Percentiles rank a stretch among this genome's conserved stretches.
Conservation (phyloP, 2,329 filamentous ascomycete genomes). For the Penicillium sp. region DNA sequence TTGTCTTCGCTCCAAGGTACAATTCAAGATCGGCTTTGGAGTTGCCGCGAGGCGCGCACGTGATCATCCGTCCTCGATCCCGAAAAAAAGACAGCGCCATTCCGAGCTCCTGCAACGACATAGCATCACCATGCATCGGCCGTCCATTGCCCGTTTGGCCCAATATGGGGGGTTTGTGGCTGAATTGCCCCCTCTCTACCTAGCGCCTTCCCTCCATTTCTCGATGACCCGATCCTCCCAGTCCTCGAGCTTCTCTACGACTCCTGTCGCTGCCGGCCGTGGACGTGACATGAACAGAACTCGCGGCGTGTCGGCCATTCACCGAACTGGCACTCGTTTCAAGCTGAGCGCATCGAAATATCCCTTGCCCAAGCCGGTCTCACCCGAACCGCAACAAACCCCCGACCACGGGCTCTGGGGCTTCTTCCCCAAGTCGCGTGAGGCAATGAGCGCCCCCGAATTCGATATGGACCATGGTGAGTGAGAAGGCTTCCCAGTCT, state of each 20-base stretch:
- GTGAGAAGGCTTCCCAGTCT: constrained; percentile 10
- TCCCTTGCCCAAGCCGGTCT: constrained; percentile 69
- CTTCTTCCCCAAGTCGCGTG: constrained; percentile 75
- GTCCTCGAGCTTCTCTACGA: constrained; percentile 52
- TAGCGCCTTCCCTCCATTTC: constrained; percentile 43
- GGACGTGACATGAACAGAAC: constrained; percentile 73
- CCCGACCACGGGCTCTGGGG: constrained; percentile 84
- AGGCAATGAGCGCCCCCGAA: constrained; percentile 68
- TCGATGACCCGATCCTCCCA: constrained; percentile 32
- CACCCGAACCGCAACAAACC: constrained; percentile 54
- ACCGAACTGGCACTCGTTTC: constrained; percentile 71
- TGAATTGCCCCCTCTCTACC: constrained; percentile 45
- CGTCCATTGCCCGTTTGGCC: constrained; percentile 33
- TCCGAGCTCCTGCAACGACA: constrained; percentile 12
- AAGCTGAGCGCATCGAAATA: constrained; percentile 71
- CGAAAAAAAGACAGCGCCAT: constrained; percentile 20
- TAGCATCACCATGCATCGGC: constrained; percentile 36
- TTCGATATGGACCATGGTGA: constrained; percentile 68
- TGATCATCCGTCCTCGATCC: constrained; percentile 24
- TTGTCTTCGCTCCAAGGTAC: neutral
- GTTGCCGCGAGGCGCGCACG: constrained; percentile 20
- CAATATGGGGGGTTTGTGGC: constrained; percentile 35
- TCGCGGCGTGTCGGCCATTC: constrained; percentile 78
- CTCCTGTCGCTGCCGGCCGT: constrained; percentile 48
- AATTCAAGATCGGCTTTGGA: neutral